phyloP scores from a whole-genome alignment of 1,284 basidiomycete species.

The Pseudozyma hubeiensis region DNA sequence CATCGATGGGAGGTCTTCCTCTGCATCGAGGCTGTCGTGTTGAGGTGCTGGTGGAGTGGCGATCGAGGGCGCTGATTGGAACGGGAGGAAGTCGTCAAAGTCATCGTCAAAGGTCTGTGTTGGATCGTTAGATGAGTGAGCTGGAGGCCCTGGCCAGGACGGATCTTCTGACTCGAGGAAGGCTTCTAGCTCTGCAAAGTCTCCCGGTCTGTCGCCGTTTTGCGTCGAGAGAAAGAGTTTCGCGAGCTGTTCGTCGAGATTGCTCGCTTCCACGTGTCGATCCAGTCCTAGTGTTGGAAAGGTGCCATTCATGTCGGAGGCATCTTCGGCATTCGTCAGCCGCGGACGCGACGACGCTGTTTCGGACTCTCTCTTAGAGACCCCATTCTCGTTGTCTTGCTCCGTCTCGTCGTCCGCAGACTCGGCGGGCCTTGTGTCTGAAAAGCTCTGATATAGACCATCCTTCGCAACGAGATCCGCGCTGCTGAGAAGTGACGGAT shows the following conservation, averaged over 20 bases:
- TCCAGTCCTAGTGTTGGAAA: constrained; percentile 9
- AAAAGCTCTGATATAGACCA: constrained; percentile 9
- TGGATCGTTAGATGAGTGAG: background rate
- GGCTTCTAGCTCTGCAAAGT: constrained; percentile 43
- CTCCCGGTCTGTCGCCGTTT: constrained; percentile 4
- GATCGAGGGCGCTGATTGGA: constrained; percentile 19
- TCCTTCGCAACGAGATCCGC: background rate
- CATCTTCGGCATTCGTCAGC: background rate
- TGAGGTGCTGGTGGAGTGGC: background rate
- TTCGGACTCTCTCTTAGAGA: background rate
- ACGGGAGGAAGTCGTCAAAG: constrained; percentile 48
- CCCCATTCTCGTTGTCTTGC: background rate
- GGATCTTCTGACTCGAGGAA: constrained; percentile 50
- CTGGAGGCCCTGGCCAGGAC: constrained; percentile 30
- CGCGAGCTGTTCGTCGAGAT: constrained; percentile 38
- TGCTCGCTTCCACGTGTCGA: constrained; percentile 17
- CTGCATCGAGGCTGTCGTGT: constrained; percentile 4
- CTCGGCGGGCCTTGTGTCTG: constrained; percentile 3
- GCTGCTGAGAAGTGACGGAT: background rate
- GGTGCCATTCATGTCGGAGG: background rate
- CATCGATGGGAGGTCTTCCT: constrained; percentile 22
- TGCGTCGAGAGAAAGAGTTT: constrained; percentile 31
- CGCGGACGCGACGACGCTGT: background rate
- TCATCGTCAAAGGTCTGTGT: constrained; percentile 36
- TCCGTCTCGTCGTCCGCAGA: constrained; percentile 9